A percentile compares a stretch with the other conserved stretches of the same genome.
These are phyloP conservation scores for Jatropha multifida DNA, from an alignment of 441 rosid genomes.

Conservation along the genomic window DNA sequence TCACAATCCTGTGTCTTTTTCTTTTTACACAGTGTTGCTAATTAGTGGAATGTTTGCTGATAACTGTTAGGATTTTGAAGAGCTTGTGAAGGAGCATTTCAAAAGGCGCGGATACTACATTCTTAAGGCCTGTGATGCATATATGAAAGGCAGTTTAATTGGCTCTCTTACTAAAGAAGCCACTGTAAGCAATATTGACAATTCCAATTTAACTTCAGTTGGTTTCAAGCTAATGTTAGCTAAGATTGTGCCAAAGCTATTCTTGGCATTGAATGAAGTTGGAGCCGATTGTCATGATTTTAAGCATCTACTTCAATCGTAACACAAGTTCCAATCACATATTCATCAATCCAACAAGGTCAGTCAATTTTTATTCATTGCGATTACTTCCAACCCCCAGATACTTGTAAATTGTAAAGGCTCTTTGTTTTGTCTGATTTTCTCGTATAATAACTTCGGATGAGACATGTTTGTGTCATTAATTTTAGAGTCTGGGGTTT, in stretches of 20 bases:
- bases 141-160: constrained; percentile 84
- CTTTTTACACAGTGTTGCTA: background rate
- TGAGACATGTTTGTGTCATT: constrained; percentile 7
- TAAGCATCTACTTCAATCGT: constrained; percentile 59
- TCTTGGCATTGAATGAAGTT: constrained; percentile 52
- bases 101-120: constrained; percentile 75
- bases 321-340: constrained; percentile 1
- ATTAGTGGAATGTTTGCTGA: background rate
- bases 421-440: constrained; percentile 12
- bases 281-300: constrained; percentile 81
- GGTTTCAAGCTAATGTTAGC: constrained; percentile 96
- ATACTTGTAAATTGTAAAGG: constrained; percentile 24
- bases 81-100: constrained; percentile 75
- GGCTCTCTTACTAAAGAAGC: constrained; percentile 82
- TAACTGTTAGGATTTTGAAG: constrained; percentile 67
- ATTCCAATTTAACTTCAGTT: constrained; percentile 70
- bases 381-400: constrained; percentile 24
- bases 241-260: constrained; percentile 80
- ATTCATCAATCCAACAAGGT: constrained; percentile 34
- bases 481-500: constrained; percentile 24
- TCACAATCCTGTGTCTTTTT: background rate
- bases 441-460: constrained; percentile 16
- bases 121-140: constrained; percentile 90
- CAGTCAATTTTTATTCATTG: constrained; percentile 18
- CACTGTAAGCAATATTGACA: constrained; percentile 37